phyloP scores from a whole-genome alignment of 176 grass and related monocot species.

The Phoenix dactylifera region DNA sequence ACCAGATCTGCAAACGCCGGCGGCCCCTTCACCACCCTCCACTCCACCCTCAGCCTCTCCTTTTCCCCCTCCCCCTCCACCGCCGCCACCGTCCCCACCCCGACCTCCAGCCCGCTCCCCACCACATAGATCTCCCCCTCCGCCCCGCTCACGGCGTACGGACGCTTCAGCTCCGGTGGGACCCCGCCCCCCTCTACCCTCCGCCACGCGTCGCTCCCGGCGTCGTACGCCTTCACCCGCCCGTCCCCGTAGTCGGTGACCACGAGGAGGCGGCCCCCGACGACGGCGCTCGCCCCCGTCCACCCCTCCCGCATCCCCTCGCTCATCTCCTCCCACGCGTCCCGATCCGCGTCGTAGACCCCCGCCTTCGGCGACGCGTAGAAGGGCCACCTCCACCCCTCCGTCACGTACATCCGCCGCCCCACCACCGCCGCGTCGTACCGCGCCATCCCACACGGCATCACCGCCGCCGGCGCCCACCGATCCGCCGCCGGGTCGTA shows the following conservation, averaged over 20 bases:
- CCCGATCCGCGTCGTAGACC: conserved; percentile 54
- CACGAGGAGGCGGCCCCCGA: conserved; percentile 54
- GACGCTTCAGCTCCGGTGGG: conserved; percentile 42
- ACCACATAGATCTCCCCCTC: conserved; percentile 50
- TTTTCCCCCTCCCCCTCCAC: background rate
- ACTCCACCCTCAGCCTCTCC: conserved; percentile 42
- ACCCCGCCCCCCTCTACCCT: conserved; percentile 54
- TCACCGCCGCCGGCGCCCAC: conserved; percentile 29
- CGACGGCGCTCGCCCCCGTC: conserved; percentile 78
- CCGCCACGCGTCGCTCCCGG: conserved; percentile 46
- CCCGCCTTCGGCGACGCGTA: conserved; percentile 63
- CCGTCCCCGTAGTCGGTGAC: conserved; percentile 92
- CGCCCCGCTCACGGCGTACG: conserved; percentile 43
- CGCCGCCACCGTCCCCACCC: conserved; percentile 32
- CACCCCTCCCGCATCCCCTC: conserved; percentile 86
- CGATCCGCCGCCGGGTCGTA: conserved; percentile 22
- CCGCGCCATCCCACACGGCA: conserved; percentile 42
- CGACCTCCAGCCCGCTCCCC: conserved; percentile 71
- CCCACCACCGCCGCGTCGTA: conserved; percentile 78
- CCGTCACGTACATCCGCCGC: conserved; percentile 75
- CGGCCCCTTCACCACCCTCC: conserved; percentile 83
- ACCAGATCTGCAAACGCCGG: conserved; percentile 54
- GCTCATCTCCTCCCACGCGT: conserved; percentile 76
- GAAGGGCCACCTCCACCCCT: conserved; percentile 97
- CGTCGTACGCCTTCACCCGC: conserved; percentile 68